These are phyloP conservation scores for Leccinum incarnatum DNA, from an alignment of 768 basidiomycete genomes.

Conservation along the genomic window DNA sequence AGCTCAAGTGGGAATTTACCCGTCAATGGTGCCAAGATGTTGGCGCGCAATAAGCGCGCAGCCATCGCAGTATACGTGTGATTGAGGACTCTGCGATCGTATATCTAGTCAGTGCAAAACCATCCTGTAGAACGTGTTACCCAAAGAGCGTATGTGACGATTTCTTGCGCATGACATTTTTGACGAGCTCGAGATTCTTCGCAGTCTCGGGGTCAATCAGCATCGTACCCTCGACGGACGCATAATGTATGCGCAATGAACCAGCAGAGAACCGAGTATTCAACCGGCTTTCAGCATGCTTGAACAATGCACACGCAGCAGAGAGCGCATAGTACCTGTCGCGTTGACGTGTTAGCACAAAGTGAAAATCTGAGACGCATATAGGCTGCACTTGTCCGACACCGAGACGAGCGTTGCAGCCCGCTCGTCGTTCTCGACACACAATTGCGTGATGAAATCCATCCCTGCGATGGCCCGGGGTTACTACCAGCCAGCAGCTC, in stretches of 20 bases:
- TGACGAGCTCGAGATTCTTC: constrained; percentile 84
- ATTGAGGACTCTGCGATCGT: constrained; percentile 56
- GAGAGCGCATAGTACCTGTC: constrained; percentile 85
- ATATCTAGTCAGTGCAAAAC: neutral
- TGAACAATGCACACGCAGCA: constrained; percentile 84
- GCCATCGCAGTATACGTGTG: constrained; percentile 92
- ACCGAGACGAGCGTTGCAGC: constrained; percentile 77
- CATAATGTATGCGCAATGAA: constrained; percentile 73
- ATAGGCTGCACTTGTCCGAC: constrained; percentile 68
- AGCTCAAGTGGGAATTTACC: constrained; percentile 35
- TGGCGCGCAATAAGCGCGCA: constrained; percentile 71
- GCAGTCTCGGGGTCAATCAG: constrained; percentile 91
- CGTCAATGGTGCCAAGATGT: constrained; percentile 79
- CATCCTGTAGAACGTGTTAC: constrained; percentile 35
- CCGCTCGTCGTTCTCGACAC: constrained; percentile 77
- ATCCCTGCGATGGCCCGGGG: constrained; percentile 46
- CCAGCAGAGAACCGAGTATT: constrained; percentile 67
- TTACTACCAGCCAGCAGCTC: neutral
- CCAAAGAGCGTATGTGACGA: constrained; percentile 77
- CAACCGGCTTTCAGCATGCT: constrained; percentile 68
- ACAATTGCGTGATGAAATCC: constrained; percentile 74
- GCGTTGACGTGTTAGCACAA: constrained; percentile 5
- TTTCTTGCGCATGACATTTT: constrained; percentile 65
- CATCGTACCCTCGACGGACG: constrained; percentile 88
- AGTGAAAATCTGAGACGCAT: constrained; percentile 17